These are phyloP conservation scores for Fusarium mangiferae DNA, from an alignment of 2,329 filamentous ascomycete species.

Conservation along the genomic window DNA sequence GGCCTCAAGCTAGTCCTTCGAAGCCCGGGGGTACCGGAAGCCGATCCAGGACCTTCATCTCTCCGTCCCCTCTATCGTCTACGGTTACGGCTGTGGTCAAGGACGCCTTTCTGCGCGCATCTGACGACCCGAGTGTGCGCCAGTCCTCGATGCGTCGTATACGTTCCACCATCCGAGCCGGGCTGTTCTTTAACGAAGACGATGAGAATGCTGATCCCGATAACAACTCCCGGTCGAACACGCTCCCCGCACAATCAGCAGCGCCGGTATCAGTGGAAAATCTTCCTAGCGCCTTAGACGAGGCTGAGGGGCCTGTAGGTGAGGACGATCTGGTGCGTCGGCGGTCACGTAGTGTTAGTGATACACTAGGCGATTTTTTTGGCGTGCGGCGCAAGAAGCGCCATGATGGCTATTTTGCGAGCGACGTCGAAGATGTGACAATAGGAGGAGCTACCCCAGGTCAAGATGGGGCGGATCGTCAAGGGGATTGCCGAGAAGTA, in stretches of 20 bases:
- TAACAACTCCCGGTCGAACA: constrained; percentile 16
- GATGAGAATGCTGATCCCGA: constrained; percentile 46
- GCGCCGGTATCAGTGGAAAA: constrained; percentile 44
- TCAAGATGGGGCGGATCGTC: constrained; percentile 14
- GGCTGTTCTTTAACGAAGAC: constrained; percentile 63
- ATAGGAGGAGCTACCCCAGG: constrained; percentile 7
- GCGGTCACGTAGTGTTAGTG: constrained; percentile 54
- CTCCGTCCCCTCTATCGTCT: constrained; percentile 68
- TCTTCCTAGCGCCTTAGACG: constrained; percentile 33
- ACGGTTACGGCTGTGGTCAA: constrained; percentile 68
- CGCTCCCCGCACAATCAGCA: constrained; percentile 29
- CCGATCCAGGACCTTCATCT: constrained; percentile 62
- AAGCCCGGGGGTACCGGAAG: constrained; percentile 42
- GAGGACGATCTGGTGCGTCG: constrained; percentile 39
- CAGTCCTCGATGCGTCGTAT: constrained; percentile 59
- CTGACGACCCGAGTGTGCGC: constrained; percentile 53
- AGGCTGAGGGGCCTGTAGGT: constrained; percentile 21
- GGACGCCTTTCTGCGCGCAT: constrained; percentile 62
- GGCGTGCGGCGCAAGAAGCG: constrained; percentile 48
- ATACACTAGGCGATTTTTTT: constrained; percentile 55
- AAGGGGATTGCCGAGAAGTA: constrained; percentile 7
- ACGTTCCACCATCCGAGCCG: constrained; percentile 62
- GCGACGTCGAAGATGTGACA: constrained; percentile 37
- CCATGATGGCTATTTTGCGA: constrained; percentile 36
- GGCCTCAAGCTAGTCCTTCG: constrained; percentile 42